Percentiles rank a stretch among this genome's conserved stretches.
Conservation (phyloP, 768 basidiomycete species). For the Tubosaeta sp. region DNA sequence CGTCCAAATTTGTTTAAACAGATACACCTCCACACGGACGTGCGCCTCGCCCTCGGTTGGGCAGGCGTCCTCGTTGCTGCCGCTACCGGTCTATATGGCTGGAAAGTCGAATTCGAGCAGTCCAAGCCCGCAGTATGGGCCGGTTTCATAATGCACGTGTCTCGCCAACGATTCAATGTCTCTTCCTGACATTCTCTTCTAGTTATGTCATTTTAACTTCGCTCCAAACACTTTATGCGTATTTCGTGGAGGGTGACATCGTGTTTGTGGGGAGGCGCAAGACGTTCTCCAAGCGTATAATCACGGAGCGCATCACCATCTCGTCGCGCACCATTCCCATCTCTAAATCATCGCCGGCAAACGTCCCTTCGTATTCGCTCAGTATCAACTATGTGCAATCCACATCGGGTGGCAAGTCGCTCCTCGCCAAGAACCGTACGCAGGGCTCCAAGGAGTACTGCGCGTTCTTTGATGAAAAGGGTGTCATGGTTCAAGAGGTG, state of each 20-base stretch:
- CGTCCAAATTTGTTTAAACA: slow-evolving; percentile 82
- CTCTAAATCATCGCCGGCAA: slow-evolving; percentile 28
- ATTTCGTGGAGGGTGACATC: slow-evolving; percentile 77
- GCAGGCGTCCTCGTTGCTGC: slow-evolving; percentile 76
- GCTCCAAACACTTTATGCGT: slow-evolving; percentile 76
- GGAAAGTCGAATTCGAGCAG: slow-evolving; percentile 84
- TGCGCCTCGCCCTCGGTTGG: slow-evolving; percentile 86
- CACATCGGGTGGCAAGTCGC: slow-evolving; percentile 79
- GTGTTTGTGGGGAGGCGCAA: slow-evolving; percentile 90
- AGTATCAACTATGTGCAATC: slow-evolving; percentile 70
- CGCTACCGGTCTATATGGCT: slow-evolving; percentile 81
- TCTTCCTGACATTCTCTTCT: slow-evolving; percentile 10
- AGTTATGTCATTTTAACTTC: slow-evolving; percentile 76
- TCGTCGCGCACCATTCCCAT: slow-evolving; percentile 61
- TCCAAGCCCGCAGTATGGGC: slow-evolving; percentile 77
- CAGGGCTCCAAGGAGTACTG: slow-evolving; percentile 56
- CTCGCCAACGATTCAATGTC: slow-evolving; percentile 5
- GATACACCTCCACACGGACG: slow-evolving; percentile 83
- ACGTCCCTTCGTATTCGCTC: slow-evolving; percentile 65
- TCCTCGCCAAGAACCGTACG: slow-evolving; percentile 67
- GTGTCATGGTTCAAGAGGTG: slow-evolving; percentile 68
- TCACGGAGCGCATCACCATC: slow-evolving; percentile 84
- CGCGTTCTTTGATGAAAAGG: slow-evolving; percentile 77
- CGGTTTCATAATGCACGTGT: slow-evolving; percentile 71
- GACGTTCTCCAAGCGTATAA: slow-evolving; percentile 87